phyloP scores from a whole-genome alignment of 176 grass and related monocot species.

The Alopecurus myosuroides region DNA sequence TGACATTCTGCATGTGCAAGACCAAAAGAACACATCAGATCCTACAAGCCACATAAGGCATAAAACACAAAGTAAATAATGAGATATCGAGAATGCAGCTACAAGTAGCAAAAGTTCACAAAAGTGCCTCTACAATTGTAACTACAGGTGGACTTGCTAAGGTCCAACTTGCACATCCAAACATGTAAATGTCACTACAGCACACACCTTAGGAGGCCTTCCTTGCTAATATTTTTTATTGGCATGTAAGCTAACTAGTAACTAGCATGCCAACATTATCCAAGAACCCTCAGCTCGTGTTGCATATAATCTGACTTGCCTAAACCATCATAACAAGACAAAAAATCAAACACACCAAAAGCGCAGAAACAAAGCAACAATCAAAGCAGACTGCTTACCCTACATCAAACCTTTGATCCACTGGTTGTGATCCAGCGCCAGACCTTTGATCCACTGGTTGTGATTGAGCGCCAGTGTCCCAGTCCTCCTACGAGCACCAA shows the following conservation, averaged over 20 bases:
- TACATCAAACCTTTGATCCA: slow-evolving; percentile 23
- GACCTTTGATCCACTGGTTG: not conserved
- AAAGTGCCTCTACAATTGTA: not conserved
- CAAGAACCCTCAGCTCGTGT: not conserved
- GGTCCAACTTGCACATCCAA: not conserved
- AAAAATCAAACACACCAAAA: slow-evolving; percentile 16
- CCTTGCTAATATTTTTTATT: not conserved
- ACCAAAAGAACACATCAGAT: slow-evolving; percentile 18
- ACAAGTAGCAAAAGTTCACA: not conserved
- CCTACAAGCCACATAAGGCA: not conserved
- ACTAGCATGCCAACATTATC: slow-evolving; percentile 13
- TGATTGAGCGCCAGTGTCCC: not conserved
- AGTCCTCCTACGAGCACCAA: slow-evolving; percentile 20
- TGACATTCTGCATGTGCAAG: slow-evolving; percentile 22
- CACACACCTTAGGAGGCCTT: slow-evolving; percentile 22
- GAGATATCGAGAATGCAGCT: not conserved
- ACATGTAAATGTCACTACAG: slow-evolving; percentile 4
- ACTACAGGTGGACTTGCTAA: not conserved
- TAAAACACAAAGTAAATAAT: not conserved
- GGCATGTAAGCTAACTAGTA: slow-evolving; percentile 8
- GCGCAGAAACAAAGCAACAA: slow-evolving; percentile 10
- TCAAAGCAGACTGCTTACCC: slow-evolving; percentile 25
- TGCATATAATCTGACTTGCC: slow-evolving; percentile 18
- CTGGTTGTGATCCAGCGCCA: not conserved
- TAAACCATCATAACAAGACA: slow-evolving; percentile 32